Base-by-base conservation (phyloP, 805 yeast genomes). In the Zygosaccharomyces kombuchaensis region DNA sequence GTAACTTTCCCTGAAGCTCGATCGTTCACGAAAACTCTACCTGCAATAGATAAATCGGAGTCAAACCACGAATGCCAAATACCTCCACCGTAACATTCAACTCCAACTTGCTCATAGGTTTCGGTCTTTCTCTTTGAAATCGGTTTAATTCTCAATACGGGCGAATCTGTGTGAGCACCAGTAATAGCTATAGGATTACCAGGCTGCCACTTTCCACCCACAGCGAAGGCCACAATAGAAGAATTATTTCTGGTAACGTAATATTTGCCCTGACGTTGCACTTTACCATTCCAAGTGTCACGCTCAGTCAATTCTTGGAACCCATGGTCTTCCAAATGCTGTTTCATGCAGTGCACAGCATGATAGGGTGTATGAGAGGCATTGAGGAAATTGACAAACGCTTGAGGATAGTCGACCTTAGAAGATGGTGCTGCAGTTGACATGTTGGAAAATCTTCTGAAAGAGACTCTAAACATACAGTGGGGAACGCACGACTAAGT, bases 11-110 rank as follows among this genome's bases (percentile, higher is more conserved):
- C 83, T 17, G 60, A 50, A 4, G 63, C 67, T 13, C 62, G 58
- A 27, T 74, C 75, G 34, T 69, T 73, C 13, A 87, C 84, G 61
- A 82, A 82, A 1, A 91, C 96, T 54, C 98, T 75, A 12, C 99
- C 99, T 7, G 97, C 98, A 48, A 89, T 71, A 31, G 91, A 76
- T 56, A 93, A 74, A 64, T 91, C 97, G 48, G 97, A 80, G 65
- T 91, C 99, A 60, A 93, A 91, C 97, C 98, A 91, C 4, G 96
- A 80, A 62, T 87, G 96, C 81, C 97, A 93, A 45, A 90, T 81
- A 41, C 96, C 93, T 29, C 98, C 98, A 46, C 99, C 98, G 60
- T 91, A 91, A 40, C 83, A 78, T 66, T 93, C 98, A 8, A 93
- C 95, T 31, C 96, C 98, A 14, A 93, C 80, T 64, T 90, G 96